These are phyloP conservation scores for Zygoascus bituminiphila DNA, from an alignment of 805 yeast genomes.

Conservation along the genomic window DNA sequence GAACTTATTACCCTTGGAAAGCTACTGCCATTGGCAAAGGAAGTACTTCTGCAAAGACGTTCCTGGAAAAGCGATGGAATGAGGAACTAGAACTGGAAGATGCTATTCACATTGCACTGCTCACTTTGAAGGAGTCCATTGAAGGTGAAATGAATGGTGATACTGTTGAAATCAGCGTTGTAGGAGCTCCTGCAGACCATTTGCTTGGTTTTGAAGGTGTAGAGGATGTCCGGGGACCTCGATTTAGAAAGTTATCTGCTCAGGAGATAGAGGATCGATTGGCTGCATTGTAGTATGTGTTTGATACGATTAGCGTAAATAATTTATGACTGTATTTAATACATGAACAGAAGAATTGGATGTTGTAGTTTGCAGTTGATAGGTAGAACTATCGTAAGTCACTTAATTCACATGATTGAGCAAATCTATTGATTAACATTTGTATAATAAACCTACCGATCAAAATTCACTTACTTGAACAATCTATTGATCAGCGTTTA, in stretches of 20 bases:
- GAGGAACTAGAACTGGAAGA: slow-evolving; percentile 95
- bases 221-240: slow-evolving; percentile 68
- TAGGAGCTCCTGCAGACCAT: slow-evolving; percentile 75
- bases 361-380: no score
- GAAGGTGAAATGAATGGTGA: slow-evolving; percentile 98
- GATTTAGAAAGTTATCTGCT: slow-evolving; percentile 73
- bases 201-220: slow-evolving; percentile 83
- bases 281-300: slow-evolving; percentile 66
- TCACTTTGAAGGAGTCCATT: slow-evolving; percentile 90
- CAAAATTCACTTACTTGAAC: no score
- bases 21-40: slow-evolving; percentile 99
- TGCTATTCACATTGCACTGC: slow-evolving; percentile 91
- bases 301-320: neutral
- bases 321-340: no score
- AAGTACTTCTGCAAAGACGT: slow-evolving; percentile 92
- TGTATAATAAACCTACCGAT: no score
- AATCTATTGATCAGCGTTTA: no score
- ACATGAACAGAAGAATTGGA: no score
- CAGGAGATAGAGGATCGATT: slow-evolving; percentile 95
- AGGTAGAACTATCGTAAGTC: no score
- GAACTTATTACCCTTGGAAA: slow-evolving; percentile 98
- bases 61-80: slow-evolving; percentile 96
- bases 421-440: no score
- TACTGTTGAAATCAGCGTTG: slow-evolving; percentile 83
- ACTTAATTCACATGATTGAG: no score